Evolutionary conservation across 768 basidiomycete genomes (phyloP), one percentile per base, ranked within the genome.

Genomic region (Rhodosporidiobolus odoratus): DNA sequence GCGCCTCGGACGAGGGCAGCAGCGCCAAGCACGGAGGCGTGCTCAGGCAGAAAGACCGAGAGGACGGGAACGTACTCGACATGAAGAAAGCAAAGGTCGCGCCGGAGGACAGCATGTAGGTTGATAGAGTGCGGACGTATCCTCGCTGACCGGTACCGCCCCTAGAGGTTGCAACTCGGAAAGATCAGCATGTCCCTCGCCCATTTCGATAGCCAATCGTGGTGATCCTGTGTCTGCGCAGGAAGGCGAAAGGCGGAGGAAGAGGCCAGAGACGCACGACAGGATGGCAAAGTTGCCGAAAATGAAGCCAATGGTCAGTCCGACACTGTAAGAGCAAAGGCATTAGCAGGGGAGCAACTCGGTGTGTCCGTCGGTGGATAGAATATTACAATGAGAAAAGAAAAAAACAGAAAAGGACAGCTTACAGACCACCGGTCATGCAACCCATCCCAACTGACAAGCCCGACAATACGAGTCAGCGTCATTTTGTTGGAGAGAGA

Each of bases 11-110:
- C 16, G 45, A n/a, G 32, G 5, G 45, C 17, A 40, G 12, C 25
- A 40, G 48, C 25, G 23, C 8, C 41, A 15, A n/a, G 41, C 23
- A 41, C 12, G 37, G 4, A 19, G 56, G 21, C 6, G 19, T 3
- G 13, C 23, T 17, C 5, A 32, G 10, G 21, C 41, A 30, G 68
- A 57, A 59, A 35, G 53, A 59, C 56, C 15, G 13, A 38, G 30
- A 62, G 71, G 62, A 7, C 64, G 50, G 62, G 50, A 30, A 94
- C 92, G 38, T 90, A 77, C 96, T 91, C 48, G 92, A 86, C 70
- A 98, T 87, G 87, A 98, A 98, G 83, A 97, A 97, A 4, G 88
- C 89, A 80, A 99, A 98, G 0, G 95, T 96, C 13, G 94, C 94
- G 9, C 91, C 95, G 76, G 95, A 98, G 77, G 91, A 91, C 37